Evolutionary conservation across 768 basidiomycete species (phyloP), one percentile per base, ranked within the genome.

Genomic region (Russula dissimulans): DNA sequence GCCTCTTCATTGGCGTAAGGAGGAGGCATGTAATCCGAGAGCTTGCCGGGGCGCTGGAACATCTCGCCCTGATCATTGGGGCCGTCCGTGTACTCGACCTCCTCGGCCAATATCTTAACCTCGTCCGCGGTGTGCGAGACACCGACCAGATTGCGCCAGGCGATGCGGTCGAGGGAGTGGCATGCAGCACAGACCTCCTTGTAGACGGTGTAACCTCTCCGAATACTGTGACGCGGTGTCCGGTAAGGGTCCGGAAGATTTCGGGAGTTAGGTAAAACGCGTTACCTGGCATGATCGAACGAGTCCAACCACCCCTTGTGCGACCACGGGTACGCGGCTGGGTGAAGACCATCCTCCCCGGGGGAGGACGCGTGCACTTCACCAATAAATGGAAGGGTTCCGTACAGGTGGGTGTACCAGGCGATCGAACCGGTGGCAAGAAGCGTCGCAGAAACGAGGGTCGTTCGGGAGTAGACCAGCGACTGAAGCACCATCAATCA

Each of bases 1-100:
- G 97, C 95, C 78, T 97, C 93, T 65, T 98, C 95, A 70, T 99
- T 99, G 66, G 95, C 84, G 77, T 99, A 99, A 45, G 97, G 92
- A 48, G 80, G 71, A 57, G 95, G 97, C 80, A 99, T 78, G 76
- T 97, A 98, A 73, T 99, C 97, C 42, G 97, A 85, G 60, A 98
- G 87, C 76, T 99, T 99, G 75, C 97, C 97, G 12, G 97, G 97
- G 56, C 97, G 82, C 76, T 92, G 85, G 83, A 97, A 99, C 95
- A 97, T 98, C 76, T 97, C 93, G 66, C 97, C 97, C 66, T 89
- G 78, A 65, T 86, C 86, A 72, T 97, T 84, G 51, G 97, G 97
- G 39, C 97, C 97, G 70, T 99, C 97, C 69, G 84, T 81, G 75
- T 98, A 99, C 74, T 99, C 97, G 59, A 94, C 79, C 69, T 97